phyloP scores from a whole-genome alignment of 2,329 filamentous ascomycete species.

The Botrytis pseudocinerea region DNA sequence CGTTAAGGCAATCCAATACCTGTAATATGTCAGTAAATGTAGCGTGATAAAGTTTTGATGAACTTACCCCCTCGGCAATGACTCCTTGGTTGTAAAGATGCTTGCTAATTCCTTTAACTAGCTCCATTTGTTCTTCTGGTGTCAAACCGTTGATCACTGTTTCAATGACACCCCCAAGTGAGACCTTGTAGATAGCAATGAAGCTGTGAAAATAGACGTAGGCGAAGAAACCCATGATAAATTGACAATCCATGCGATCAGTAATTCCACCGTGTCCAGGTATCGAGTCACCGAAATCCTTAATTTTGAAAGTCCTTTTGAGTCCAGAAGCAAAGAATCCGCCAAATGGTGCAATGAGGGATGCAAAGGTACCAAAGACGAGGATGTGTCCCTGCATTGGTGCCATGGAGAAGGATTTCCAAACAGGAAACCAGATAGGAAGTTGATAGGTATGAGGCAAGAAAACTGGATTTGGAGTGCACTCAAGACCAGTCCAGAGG shows the following conservation, averaged over 20 bases:
- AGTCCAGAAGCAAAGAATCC: constrained; percentile 97
- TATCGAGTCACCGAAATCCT: constrained; percentile 98
- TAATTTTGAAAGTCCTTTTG: constrained; percentile 99
- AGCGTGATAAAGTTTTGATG: background rate
- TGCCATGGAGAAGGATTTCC: constrained; percentile 72
- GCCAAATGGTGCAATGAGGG: constrained; percentile 93
- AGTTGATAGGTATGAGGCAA: constrained; percentile 72
- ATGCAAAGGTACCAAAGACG: constrained; percentile 88
- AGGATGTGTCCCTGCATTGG: constrained; percentile 95
- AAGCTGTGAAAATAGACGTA: constrained; percentile 99
- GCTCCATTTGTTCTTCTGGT: constrained; percentile 84
- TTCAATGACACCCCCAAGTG: constrained; percentile 85
- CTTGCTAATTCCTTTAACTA: constrained; percentile 63
- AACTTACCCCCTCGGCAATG: constrained; percentile 40
- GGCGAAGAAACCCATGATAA: constrained; percentile 99
- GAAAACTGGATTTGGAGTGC: constrained; percentile 90
- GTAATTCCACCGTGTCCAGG: constrained; percentile 97
- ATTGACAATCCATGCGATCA: constrained; percentile 98
- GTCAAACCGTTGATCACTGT: constrained; percentile 86
- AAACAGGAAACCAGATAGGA: constrained; percentile 69
- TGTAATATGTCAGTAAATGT: constrained; percentile 24
- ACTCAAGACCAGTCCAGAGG: constrained; percentile 85
- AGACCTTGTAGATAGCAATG: constrained; percentile 84
- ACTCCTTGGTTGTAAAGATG: constrained; percentile 65
- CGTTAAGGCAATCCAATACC: constrained; percentile 38